These are phyloP conservation scores for Elongisporangium anandrum DNA, from an alignment of 352 stramenopile genomes.

Conservation along the genomic window DNA sequence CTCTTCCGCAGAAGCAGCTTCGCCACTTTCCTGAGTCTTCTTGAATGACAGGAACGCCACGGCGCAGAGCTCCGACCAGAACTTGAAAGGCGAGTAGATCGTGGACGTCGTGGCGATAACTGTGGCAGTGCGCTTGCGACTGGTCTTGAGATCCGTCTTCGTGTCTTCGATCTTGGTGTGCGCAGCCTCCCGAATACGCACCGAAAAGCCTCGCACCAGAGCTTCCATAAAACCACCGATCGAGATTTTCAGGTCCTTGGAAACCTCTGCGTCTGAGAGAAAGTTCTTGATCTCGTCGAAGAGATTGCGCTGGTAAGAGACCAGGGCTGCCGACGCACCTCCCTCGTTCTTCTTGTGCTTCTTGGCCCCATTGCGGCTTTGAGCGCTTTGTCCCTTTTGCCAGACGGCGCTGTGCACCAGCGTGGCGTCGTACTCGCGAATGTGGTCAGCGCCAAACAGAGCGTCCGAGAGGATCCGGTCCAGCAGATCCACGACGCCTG, in stretches of 20 bases:
- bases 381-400: conserved; percentile 4
- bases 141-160: conserved; percentile 66
- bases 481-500: conserved; percentile 24
- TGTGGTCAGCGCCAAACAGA: conserved; percentile 73
- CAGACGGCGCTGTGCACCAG: conserved; percentile 36
- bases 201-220: conserved; percentile 50
- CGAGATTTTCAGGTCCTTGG: conserved; percentile 34
- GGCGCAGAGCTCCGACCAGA: conserved; percentile 80
- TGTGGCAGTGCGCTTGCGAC: conserved; percentile 65
- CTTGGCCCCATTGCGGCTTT: conserved; percentile 6
- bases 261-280: conserved; percentile 30
- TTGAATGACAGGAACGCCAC: conserved; percentile 49
- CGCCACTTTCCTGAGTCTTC: conserved; percentile 8
- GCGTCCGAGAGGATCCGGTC: conserved; percentile 65
- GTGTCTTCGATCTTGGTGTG: conserved; percentile 68
- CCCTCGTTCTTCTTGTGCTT: conserved; percentile 41
- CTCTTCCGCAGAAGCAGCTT: background rate
- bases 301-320: conserved; percentile 78
- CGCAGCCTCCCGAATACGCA: conserved; percentile 57
- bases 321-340: conserved; percentile 21
- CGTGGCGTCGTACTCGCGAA: conserved; percentile 66
- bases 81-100: conserved; percentile 81
- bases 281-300: conserved; percentile 71
- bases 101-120: conserved; percentile 75
- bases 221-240: conserved; percentile 57